Base-by-base conservation (phyloP, 2,329 filamentous ascomycete genomes). In the Aspergillus texensis region DNA sequence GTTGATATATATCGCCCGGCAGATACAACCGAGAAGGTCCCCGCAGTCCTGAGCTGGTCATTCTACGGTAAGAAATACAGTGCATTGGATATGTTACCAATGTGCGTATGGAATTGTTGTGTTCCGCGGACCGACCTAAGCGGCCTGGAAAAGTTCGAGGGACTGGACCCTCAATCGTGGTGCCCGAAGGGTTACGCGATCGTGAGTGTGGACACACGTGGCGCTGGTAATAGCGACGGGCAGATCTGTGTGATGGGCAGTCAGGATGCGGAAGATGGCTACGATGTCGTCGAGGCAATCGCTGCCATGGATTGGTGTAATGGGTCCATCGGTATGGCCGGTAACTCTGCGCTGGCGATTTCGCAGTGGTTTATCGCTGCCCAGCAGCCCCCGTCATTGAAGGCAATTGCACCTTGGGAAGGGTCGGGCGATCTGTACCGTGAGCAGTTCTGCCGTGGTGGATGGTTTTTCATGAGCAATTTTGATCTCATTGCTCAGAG, bases 341-440 rank as follows among this genome's bases (percentile, higher is more conserved):
- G 82, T 0, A 83, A 83, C 61, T 81, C 78, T 0, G 73, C 75
- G 6, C 73, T 83, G 9, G 80, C 79, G 0, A 80, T 76, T 43
- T 72, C 75, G 0, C 80, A 83, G 61, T 80, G 78, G 77, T 78
- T 79, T 55, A 75, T 82, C 14, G 81, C 80, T 0, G 72, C 79
- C 0, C 68, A 77, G 48, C 71, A 76, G 21, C 81, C 82, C 10
- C 81, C 81, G 0, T 75, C 72, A 14, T 72, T 83, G 6, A 74
- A 74, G n/a, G 75, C 76, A 0, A 81, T 84, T 41, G 81, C 80
- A 0, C 84, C 74, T 52, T 82, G 81, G 81, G 83, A 85, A 67
- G 82, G 80, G 0, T 39, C 72, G 45, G 77, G 76, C 0, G 83
- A 85, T 64, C 66, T 83, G 4, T 84, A 81, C 63, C 78, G 81